Conservation (phyloP, 176 grass and related monocot species). For the Echinochloa phyllopogon region DNA sequence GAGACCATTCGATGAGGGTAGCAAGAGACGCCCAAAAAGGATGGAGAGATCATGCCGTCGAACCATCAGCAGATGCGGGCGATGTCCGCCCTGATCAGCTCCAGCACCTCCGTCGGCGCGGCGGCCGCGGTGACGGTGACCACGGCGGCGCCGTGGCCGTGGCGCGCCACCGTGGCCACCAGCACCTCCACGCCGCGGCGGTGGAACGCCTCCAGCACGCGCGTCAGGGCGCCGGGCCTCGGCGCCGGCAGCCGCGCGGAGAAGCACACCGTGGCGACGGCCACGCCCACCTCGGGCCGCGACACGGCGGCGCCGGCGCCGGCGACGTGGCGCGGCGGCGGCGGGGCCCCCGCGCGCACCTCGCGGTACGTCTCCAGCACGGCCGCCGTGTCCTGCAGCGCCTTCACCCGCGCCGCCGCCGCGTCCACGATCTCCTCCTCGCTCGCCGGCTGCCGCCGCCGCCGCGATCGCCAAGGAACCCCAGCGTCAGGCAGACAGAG, state of each 20-base stretch:
- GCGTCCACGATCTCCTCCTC: constrained; percentile 34
- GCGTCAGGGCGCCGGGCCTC: constrained; percentile 16
- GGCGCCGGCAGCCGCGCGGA: constrained; percentile 18
- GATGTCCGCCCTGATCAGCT: constrained; percentile 50
- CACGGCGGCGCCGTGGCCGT: constrained; percentile 2
- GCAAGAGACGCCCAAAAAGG: not conserved
- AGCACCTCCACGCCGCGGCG: constrained; percentile 43
- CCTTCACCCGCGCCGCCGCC: constrained; percentile 32
- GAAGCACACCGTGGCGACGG: constrained; percentile 30
- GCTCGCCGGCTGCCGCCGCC: not conserved
- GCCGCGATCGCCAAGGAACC: not conserved
- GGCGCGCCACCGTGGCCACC: constrained; percentile 29
- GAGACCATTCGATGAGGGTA: not conserved
- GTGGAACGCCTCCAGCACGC: constrained; percentile 44
- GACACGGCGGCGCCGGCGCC: not conserved
- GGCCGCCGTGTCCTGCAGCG: constrained; percentile 37
- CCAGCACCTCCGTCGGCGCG: constrained; percentile 30
- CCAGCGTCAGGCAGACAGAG: not conserved
- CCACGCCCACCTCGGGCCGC: not conserved
- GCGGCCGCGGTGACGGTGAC: constrained; percentile 42
- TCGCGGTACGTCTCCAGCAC: constrained; percentile 45
- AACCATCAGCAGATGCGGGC: constrained; percentile 23
- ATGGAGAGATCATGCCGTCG: not conserved
- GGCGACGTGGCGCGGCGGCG: not conserved
- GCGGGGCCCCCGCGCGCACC: not conserved